These are phyloP conservation scores for Myxozyma geophila DNA, from an alignment of 805 yeast genomes.

Conservation along the genomic window DNA sequence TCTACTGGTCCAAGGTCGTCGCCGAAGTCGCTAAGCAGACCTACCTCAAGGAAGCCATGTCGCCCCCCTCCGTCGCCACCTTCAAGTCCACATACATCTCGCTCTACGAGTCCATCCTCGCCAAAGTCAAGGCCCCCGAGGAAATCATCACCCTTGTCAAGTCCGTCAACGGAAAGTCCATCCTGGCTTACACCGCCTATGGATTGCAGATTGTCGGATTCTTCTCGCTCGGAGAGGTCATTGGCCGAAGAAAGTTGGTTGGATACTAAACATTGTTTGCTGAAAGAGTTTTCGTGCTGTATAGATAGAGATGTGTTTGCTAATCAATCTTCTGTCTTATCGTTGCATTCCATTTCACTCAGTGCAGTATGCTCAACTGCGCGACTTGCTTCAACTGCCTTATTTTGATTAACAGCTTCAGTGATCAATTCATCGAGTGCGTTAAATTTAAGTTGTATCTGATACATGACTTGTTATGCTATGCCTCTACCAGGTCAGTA, in stretches of 20 bases:
- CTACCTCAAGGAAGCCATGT: constrained; percentile 88
- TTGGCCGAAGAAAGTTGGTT: constrained; percentile 92
- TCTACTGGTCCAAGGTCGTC: constrained; percentile 77
- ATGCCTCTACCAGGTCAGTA: too few species aligned
- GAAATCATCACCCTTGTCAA: constrained; percentile 55
- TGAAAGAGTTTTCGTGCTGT: neutral
- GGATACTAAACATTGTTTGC: constrained; percentile 59
- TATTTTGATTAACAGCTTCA: too few species aligned
- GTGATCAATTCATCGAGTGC: too few species aligned
- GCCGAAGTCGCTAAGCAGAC: constrained; percentile 74
- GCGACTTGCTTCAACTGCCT: too few species aligned
- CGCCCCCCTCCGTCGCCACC: constrained; percentile 83
- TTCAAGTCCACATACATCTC: constrained; percentile 73
- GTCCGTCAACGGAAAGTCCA: constrained; percentile 58
- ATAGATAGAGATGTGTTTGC: neutral
- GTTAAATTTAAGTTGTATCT: too few species aligned
- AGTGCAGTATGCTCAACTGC: too few species aligned
- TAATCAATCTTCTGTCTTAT: neutral
- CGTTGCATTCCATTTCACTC: too few species aligned
- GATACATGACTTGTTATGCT: too few species aligned
- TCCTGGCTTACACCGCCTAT: constrained; percentile 67
- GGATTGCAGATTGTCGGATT: constrained; percentile 85
- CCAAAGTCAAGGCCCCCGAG: constrained; percentile 55
- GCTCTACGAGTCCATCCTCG: constrained; percentile 50
- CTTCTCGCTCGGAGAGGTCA: constrained; percentile 91